phyloP scores from a whole-genome alignment of 2,329 filamentous ascomycete species.

The Beauveria australis region DNA sequence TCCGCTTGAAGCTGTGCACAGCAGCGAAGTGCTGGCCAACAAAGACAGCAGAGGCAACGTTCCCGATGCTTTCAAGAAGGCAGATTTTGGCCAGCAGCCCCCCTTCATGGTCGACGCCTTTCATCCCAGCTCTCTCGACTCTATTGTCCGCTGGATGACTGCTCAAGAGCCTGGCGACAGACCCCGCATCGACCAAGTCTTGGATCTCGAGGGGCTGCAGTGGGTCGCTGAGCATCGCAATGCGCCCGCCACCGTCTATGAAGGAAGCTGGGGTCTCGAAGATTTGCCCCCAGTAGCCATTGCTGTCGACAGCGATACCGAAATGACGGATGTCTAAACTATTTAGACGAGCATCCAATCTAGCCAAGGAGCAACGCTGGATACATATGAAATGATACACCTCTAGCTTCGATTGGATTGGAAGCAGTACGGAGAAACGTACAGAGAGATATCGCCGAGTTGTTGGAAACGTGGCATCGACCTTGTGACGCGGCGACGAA shows the following conservation, averaged over 20 bases:
- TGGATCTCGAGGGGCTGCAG: slow-evolving; percentile 62
- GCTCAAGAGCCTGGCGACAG: slow-evolving; percentile 63
- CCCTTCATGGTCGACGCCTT: slow-evolving; percentile 77
- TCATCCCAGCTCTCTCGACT: slow-evolving; percentile 70
- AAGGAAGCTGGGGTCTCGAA: slow-evolving; percentile 91
- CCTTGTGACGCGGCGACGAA: neutral
- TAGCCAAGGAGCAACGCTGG: slow-evolving; percentile 3
- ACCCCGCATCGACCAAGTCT: slow-evolving; percentile 65
- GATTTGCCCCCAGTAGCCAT: slow-evolving; percentile 35
- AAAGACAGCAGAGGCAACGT: slow-evolving; percentile 27
- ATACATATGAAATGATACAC: slow-evolving; percentile 1
- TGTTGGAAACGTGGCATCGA: neutral
- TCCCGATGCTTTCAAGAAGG: slow-evolving; percentile 40
- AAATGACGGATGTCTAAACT: slow-evolving; percentile 50
- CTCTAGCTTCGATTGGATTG: slow-evolving; percentile 7
- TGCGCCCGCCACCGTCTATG: slow-evolving; percentile 88
- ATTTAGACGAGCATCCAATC: slow-evolving; percentile 6
- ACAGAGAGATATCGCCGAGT: neutral
- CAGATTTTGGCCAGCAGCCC: slow-evolving; percentile 56
- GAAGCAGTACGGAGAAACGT: slow-evolving; percentile 7
- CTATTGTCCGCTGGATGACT: slow-evolving; percentile 83
- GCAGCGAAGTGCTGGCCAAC: slow-evolving; percentile 24
- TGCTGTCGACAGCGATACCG: slow-evolving; percentile 38
- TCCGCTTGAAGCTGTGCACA: slow-evolving; percentile 30
- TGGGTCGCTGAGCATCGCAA: slow-evolving; percentile 74